phyloP scores from a whole-genome alignment of 345 rosid species.

The Lepidium didymum region DNA sequence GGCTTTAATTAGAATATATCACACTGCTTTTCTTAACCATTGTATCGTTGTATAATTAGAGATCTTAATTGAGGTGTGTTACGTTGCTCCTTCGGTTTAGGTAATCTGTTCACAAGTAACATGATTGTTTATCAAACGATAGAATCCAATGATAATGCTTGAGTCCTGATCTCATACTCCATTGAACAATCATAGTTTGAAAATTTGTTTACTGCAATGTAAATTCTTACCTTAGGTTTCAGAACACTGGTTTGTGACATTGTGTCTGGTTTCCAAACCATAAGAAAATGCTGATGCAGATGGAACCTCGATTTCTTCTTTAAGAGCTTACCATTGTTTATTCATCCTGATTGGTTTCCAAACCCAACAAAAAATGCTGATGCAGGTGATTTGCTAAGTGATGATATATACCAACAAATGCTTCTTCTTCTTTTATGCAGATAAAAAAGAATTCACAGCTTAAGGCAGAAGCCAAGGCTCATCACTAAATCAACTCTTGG shows the following conservation, averaged over 20 bases:
- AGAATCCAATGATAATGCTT: not conserved
- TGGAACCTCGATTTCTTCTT: no score
- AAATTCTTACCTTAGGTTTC: no score
- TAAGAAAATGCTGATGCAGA: no score
- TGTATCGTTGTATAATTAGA: not conserved
- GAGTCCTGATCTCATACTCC: not conserved
- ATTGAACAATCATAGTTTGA: not conserved
- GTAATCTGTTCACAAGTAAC: not conserved
- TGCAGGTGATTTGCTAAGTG: not conserved
- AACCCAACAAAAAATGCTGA: no score
- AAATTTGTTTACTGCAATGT: no score
- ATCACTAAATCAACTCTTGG: conserved; percentile 17
- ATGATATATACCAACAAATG: not conserved
- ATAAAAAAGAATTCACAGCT: conserved; percentile 29
- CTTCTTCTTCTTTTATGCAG: not conserved
- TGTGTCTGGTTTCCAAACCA: no score
- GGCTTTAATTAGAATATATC: not conserved
- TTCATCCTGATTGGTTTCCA: not conserved
- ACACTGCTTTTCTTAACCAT: not conserved
- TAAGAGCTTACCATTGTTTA: not conserved
- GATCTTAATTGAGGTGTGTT: not conserved
- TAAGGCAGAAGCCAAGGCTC: conserved; percentile 31
- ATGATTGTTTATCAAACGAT: not conserved
- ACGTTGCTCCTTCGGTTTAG: not conserved
- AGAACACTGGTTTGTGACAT: no score